Evolutionary conservation across 164 flowering plant genomes (phyloP).

Genomic region (Santalum album): DNA sequence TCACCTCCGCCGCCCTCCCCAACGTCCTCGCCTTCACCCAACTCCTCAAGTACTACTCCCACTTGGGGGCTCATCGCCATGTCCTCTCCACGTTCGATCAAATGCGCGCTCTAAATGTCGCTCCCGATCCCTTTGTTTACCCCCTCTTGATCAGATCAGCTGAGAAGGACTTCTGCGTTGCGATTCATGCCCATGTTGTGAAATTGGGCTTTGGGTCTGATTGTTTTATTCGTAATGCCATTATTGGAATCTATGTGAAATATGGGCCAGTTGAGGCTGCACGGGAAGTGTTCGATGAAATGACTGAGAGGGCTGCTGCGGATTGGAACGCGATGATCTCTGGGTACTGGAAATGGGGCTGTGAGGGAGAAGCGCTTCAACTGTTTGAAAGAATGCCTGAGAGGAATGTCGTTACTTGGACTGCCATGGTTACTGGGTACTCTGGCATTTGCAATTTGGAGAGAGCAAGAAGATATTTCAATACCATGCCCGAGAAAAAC

Average conservation of each 20-base stretch:
- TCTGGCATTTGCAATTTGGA: slow-evolving; percentile 36
- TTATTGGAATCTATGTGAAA: slow-evolving; percentile 41
- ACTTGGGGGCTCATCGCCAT: slow-evolving; percentile 16
- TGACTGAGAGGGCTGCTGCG: slow-evolving; percentile 30
- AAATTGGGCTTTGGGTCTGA: slow-evolving; percentile 33
- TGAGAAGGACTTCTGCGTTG: slow-evolving; percentile 15
- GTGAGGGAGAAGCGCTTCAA: slow-evolving; percentile 27
- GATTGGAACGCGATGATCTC: slow-evolving; percentile 72
- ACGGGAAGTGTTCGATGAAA: slow-evolving; percentile 53
- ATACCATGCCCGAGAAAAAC: slow-evolving; percentile 52
- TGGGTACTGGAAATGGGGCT: slow-evolving; percentile 60
- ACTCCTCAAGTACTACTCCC: slow-evolving; percentile 29
- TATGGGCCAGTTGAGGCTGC: slow-evolving; percentile 32
- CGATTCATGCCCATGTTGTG: slow-evolving; percentile 27
- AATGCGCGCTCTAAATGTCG: slow-evolving; percentile 17
- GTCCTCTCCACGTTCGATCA: slow-evolving; percentile 21
- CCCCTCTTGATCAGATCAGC: slow-evolving; percentile 28
- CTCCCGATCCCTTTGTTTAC: slow-evolving; percentile 26
- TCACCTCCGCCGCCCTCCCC: slow-evolving; percentile 19
- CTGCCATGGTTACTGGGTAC: slow-evolving; percentile 68
- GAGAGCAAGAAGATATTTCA: slow-evolving; percentile 43
- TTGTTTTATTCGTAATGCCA: slow-evolving; percentile 34
- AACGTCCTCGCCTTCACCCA: slow-evolving; percentile 22
- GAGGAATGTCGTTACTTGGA: slow-evolving; percentile 68
- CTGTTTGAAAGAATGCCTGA: slow-evolving; percentile 52